These are phyloP conservation scores for Spizellomyces punctatus DNA, from an alignment of 192 early-diverging fungal genomes.

Conservation along the genomic window DNA sequence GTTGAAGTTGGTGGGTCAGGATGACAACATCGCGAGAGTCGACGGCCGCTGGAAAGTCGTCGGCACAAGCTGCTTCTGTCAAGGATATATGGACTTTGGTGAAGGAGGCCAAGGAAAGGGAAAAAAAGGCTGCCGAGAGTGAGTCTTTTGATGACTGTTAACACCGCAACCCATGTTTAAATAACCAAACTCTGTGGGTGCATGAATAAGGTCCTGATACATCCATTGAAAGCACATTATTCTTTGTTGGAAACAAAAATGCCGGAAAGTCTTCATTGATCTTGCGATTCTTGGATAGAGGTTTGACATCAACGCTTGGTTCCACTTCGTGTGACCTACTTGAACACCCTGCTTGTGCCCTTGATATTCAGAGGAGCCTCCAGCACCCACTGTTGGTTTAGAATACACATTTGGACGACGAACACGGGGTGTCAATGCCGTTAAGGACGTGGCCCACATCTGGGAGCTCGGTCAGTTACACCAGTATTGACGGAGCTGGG, in stretches of 20 bases:
- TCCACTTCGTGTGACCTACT: background rate
- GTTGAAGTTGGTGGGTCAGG: no score
- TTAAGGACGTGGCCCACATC: slow-evolving; percentile 58
- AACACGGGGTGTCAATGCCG: slow-evolving; percentile 43
- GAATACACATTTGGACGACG: slow-evolving; percentile 56
- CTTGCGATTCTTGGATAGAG: slow-evolving; percentile 51
- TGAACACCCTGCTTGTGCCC: background rate
- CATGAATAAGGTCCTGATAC: slow-evolving; percentile 19
- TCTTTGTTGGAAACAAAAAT: slow-evolving; percentile 44
- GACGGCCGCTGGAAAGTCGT: no score
- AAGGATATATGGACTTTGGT: slow-evolving; percentile 55
- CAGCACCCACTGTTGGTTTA: slow-evolving; percentile 47
- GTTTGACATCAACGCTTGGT: slow-evolving; percentile 10
- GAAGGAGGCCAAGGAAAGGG: slow-evolving; percentile 38
- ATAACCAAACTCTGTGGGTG: slow-evolving; percentile 1
- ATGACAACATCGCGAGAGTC: no score
- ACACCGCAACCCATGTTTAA: background rate
- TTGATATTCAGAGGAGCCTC: slow-evolving; percentile 42
- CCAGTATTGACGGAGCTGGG: background rate
- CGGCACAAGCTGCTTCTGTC: background rate
- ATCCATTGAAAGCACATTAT: slow-evolving; percentile 44
- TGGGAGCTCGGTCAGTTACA: slow-evolving; percentile 50
- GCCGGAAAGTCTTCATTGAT: slow-evolving; percentile 51
- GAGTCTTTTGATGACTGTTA: background rate
- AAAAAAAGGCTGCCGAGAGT: slow-evolving; percentile 34